Evolutionary conservation across 805 yeast genomes (phyloP).

Genomic region (Candida coquimbonensis): DNA sequence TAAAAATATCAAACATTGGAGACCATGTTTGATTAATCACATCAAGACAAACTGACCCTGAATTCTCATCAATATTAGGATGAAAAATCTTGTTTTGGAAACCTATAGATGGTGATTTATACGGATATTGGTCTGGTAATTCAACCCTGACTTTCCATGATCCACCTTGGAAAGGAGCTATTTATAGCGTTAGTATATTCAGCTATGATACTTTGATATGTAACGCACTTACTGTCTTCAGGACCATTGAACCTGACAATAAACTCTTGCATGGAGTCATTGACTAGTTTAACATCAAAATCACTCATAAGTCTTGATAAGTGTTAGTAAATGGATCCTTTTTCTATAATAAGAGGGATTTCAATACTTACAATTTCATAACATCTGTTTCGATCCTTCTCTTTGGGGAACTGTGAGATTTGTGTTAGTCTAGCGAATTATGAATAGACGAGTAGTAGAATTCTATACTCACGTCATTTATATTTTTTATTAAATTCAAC

Average conservation of each 20-base stretch:
- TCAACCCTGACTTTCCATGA: slow-evolving; percentile 89
- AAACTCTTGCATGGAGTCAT: slow-evolving; percentile 83
- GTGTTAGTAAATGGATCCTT: background rate
- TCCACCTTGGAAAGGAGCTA: slow-evolving; percentile 83
- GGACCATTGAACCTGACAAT: slow-evolving; percentile 85
- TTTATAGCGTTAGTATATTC: background rate
- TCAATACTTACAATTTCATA: slow-evolving; percentile 67
- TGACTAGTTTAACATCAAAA: slow-evolving; percentile 75
- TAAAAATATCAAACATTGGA: slow-evolving; percentile 89
- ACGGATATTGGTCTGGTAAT: slow-evolving; percentile 91
- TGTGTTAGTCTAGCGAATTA: background rate
- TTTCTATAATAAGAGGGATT: background rate
- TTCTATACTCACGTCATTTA: slow-evolving; percentile 1
- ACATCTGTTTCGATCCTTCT: slow-evolving; percentile 84
- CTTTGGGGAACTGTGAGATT: slow-evolving; percentile 20
- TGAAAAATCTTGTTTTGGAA: slow-evolving; percentile 87
- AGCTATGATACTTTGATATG: no score
- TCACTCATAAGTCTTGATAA: slow-evolving; percentile 69
- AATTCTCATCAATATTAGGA: slow-evolving; percentile 88
- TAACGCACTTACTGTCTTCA: slow-evolving; percentile 37
- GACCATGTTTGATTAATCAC: slow-evolving; percentile 98
- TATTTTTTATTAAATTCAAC: no score
- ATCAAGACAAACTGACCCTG: slow-evolving; percentile 90
- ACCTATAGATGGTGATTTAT: slow-evolving; percentile 93
- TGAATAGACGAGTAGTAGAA: no score